A percentile compares a stretch with the other conserved stretches of the same genome.
phyloP scores from a whole-genome alignment of 768 basidiomycete genomes.

The Suillus plorans region DNA sequence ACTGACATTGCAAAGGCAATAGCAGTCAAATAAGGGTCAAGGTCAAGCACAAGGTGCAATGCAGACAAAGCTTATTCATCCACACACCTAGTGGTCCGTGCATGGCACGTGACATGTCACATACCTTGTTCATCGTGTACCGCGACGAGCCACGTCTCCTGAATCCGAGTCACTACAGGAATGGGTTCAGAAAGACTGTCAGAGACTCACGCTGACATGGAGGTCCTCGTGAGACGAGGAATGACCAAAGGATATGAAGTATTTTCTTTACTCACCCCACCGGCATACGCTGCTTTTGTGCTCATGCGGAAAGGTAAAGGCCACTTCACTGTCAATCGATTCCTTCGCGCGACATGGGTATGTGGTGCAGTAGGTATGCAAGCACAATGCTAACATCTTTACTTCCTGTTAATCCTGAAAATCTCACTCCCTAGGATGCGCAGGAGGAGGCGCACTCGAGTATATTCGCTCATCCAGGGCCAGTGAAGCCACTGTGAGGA shows the following conservation, averaged over 20 bases:
- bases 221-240: slow-evolving; percentile 63
- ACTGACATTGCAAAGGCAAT: slow-evolving; percentile 24
- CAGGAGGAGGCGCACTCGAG: slow-evolving; percentile 53
- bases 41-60: slow-evolving; percentile 12
- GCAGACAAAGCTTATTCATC: slow-evolving; percentile 19
- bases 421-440: slow-evolving; percentile 29
- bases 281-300: slow-evolving; percentile 54
- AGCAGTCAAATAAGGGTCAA: slow-evolving; percentile 14
- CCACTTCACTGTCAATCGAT: slow-evolving; percentile 56
- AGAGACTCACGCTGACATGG: slow-evolving; percentile 53
- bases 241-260: slow-evolving; percentile 69
- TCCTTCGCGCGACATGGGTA: slow-evolving; percentile 73
- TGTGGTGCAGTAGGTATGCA: slow-evolving; percentile 59
- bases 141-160: not conserved
- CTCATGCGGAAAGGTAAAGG: slow-evolving; percentile 54
- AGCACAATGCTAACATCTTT: slow-evolving; percentile 1
- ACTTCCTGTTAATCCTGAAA: not conserved
- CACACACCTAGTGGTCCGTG: slow-evolving; percentile 29
- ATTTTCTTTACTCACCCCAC: slow-evolving; percentile 61
- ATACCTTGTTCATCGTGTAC: slow-evolving; percentile 2
- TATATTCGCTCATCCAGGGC: slow-evolving; percentile 60
- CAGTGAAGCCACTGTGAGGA: slow-evolving; percentile 47
- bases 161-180: slow-evolving; percentile 1
- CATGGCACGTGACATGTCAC: slow-evolving; percentile 23
- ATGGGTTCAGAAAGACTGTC: slow-evolving; percentile 17